Evolutionary conservation across 2,329 filamentous ascomycete species (phyloP), one percentile per base, ranked within the genome.

Genomic region (Pseudogymnoascus sp.): DNA sequence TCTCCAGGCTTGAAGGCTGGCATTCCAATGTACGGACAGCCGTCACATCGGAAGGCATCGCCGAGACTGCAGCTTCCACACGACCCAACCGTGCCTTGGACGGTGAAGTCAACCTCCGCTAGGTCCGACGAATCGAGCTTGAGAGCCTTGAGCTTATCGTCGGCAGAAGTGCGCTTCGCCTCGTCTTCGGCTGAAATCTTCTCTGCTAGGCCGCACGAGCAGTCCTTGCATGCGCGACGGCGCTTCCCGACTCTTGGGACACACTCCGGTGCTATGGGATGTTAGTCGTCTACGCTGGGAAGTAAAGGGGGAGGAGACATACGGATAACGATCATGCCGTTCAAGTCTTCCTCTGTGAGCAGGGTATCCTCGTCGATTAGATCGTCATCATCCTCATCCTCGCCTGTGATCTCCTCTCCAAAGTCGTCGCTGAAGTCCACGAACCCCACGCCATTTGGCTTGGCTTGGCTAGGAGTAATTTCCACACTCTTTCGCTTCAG

Each of bases 1-100:
- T 99, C 93, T 14, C 95, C 95, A 3, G 92, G 92, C 81, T 97
- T 96, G 81, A 99, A 99, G 3, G 95, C 90, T 12, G 95, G 95
- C 69, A 99, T 82, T 3, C 93, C 93, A 70, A 96, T 90, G 73
- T 95, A 96, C 1, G 93, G 93, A 71, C 88, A 90, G 1, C 84
- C 85, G 60, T 86, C 86, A 73, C 88, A 91, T 42, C 88, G 81
- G 78, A 92, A 92, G 3, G 95, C 93, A 75, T 97, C 93, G 60
- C 95, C 95, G 14, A 99, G 82, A 28, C 92, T 89, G 76, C 95
- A 97, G 77, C 93, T 97, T 28, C 91, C 91, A 75, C 95, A 99
- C 16, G 90, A 96, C 62, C 95, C 93, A 5, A 93, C 90, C 79
- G 97, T 97, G 69, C 95, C 95, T 76, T 96, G 84, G n/a, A 97